phyloP scores from a whole-genome alignment of 495 filamentous ascomycete genomes.

The Hyphodiscus hymeniophilus region DNA sequence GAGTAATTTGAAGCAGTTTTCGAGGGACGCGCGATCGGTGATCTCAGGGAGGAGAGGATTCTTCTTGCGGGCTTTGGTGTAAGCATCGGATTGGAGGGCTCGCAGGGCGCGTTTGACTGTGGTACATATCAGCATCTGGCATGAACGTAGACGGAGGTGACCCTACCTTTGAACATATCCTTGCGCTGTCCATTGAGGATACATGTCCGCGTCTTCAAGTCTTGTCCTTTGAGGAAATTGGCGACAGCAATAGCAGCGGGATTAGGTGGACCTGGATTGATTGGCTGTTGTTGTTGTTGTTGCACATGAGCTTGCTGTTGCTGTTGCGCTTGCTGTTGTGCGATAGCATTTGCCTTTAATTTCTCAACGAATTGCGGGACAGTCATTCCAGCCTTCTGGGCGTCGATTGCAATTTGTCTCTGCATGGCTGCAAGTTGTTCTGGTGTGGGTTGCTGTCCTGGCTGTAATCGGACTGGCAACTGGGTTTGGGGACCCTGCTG shows the following conservation, averaged over 20 bases:
- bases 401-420: conserved; percentile 70
- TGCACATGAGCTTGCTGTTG: conserved; percentile 36
- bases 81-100: conserved; percentile 81
- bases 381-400: conserved; percentile 65
- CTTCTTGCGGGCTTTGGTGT: conserved; percentile 79
- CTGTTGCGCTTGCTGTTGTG: conserved; percentile 55
- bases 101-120: conserved; percentile 95
- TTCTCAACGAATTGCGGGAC: conserved; percentile 65
- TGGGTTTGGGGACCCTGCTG: conserved; percentile 5
- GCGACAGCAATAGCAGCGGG: conserved; percentile 85
- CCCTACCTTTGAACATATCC: conserved; percentile 89
- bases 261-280: conserved; percentile 67
- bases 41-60: conserved; percentile 84
- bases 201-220: conserved; percentile 83
- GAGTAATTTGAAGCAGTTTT: conserved; percentile 91
- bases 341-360: conserved; percentile 55
- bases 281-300: conserved; percentile 46
- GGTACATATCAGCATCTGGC: background rate
- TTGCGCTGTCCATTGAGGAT: conserved; percentile 95
- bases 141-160: background rate
- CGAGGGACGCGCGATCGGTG: conserved; percentile 74
- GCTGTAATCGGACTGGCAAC: conserved; percentile 11
- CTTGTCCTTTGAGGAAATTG: conserved; percentile 75
- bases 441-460: conserved; percentile 64
- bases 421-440: conserved; percentile 83